Conservation (phyloP, 2,329 filamentous ascomycete species). For the Penicillium freii region DNA sequence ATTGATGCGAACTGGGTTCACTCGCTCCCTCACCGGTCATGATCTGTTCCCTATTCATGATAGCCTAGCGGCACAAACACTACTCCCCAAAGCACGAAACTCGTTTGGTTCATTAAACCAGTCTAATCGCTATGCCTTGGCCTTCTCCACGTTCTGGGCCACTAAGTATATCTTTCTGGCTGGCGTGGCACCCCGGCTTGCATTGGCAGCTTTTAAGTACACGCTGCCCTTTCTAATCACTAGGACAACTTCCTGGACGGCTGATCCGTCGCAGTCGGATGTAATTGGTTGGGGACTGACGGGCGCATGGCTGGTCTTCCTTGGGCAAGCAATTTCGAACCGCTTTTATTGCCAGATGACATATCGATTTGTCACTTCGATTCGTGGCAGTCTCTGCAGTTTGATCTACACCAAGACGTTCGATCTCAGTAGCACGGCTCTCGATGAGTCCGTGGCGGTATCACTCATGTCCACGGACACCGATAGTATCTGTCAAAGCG, state of each 20-base stretch:
- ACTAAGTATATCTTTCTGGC: neutral
- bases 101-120: neutral
- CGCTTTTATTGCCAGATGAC: neutral
- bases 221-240: neutral
- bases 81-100: neutral
- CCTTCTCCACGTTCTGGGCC: neutral
- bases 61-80: neutral
- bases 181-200: neutral
- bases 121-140: neutral
- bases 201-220: neutral
- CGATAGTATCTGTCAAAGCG: neutral
- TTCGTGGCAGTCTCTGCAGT: neutral
- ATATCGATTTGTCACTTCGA: neutral
- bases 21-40: neutral
- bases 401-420: neutral
- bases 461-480: neutral
- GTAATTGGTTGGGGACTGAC: neutral
- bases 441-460: neutral
- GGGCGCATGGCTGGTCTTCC: neutral
- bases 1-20: neutral
- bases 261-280: neutral
- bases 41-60: neutral
- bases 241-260: neutral
- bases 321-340: neutral
- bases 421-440: neutral